Conservation (phyloP, 2,329 filamentous ascomycete species). For the Aspergillus sp. region DNA sequence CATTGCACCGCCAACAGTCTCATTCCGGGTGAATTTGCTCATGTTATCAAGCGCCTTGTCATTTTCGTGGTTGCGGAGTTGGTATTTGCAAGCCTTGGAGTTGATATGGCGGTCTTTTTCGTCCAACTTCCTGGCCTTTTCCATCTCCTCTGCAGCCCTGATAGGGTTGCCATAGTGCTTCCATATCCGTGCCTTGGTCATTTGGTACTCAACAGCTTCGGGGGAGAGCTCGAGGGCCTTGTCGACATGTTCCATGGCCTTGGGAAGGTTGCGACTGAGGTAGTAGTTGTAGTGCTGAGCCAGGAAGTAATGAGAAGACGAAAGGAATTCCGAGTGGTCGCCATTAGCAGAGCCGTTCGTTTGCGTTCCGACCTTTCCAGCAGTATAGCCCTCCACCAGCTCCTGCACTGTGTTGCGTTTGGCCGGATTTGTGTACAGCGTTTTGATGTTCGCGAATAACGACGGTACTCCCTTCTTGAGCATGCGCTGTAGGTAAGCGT, state of each 20-base stretch:
- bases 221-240: conserved; percentile 72
- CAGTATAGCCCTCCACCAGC: conserved; percentile 70
- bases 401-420: conserved; percentile 72
- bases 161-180: conserved; percentile 77
- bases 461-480: conserved; percentile 89
- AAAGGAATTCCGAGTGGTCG: conserved; percentile 55
- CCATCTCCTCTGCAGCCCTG: conserved; percentile 81
- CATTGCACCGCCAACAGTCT: conserved; percentile 77
- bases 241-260: conserved; percentile 74
- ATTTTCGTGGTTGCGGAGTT: conserved; percentile 84
- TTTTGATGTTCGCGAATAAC: conserved; percentile 92
- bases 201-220: conserved; percentile 79
- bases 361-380: conserved; percentile 43
- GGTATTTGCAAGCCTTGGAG: conserved; percentile 95
- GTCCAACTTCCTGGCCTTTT: conserved; percentile 75
- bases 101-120: conserved; percentile 95
- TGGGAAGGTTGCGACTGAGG: conserved; percentile 71
- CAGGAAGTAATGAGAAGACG: conserved; percentile 82
- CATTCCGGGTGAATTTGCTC: conserved; percentile 87
- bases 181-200: conserved; percentile 90
- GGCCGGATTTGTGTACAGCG: conserved; percentile 67
- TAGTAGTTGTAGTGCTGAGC: conserved; percentile 96
- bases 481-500: conserved; percentile 73
- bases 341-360: conserved; percentile 44
- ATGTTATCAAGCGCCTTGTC: conserved; percentile 80